These are phyloP conservation scores for Turnera subulata DNA, from an alignment of 345 rosid genomes.

Conservation along the genomic window DNA sequence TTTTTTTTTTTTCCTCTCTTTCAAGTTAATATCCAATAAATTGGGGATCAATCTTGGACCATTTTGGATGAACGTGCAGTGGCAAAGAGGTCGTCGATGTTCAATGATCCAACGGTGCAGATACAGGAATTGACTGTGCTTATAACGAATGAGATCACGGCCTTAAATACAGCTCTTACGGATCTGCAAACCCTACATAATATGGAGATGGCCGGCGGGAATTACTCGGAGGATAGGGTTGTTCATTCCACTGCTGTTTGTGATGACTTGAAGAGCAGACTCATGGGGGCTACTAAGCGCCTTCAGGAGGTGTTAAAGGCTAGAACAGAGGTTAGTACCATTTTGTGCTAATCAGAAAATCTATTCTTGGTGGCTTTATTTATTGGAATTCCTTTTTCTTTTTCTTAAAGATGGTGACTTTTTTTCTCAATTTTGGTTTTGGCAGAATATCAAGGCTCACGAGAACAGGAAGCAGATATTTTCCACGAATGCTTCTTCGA, in stretches of 20 bases:
- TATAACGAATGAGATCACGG: constrained; percentile 79
- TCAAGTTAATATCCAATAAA: too few relatives aligned
- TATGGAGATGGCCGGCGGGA: constrained; percentile 71
- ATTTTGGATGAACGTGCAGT: constrained; percentile 29
- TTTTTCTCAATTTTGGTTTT: neutral
- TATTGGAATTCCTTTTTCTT: neutral
- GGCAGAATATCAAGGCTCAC: constrained; percentile 88
- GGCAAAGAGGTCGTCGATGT: constrained; percentile 83
- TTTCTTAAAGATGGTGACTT: neutral
- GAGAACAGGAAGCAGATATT: constrained; percentile 78
- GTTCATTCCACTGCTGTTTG: constrained; percentile 73
- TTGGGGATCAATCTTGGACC: neutral
- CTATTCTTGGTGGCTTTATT: neutral
- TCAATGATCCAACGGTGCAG: constrained; percentile 71
- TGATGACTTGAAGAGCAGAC: constrained; percentile 77
- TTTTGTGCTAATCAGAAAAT: neutral
- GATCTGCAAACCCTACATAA: constrained; percentile 80
- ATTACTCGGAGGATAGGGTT: constrained; percentile 65
- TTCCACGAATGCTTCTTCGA: constrained; percentile 57
- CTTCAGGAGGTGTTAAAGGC: constrained; percentile 75
- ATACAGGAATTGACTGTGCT: constrained; percentile 78
- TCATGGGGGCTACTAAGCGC: constrained; percentile 77
- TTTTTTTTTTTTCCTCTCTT: neutral
- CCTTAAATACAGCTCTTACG: constrained; percentile 62
- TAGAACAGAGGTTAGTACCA: constrained; percentile 66